These are phyloP conservation scores for Sphaerobolus stellatus DNA, from an alignment of 1,284 basidiomycete species.

Conservation along the genomic window DNA sequence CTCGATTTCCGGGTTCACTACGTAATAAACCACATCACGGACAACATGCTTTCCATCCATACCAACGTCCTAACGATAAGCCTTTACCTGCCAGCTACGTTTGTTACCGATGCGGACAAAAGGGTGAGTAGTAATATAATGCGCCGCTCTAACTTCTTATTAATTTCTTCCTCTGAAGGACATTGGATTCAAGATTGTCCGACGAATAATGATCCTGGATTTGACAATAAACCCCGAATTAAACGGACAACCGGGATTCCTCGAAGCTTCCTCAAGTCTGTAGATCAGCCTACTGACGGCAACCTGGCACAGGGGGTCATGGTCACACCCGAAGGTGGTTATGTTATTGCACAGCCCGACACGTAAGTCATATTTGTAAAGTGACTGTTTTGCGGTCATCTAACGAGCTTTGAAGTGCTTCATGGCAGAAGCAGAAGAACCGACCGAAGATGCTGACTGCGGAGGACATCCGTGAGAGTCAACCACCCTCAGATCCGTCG, in stretches of 20 bases:
- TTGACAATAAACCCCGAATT: slow-evolving; percentile 91
- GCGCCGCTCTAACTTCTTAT: slow-evolving; percentile 10
- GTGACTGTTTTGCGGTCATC: neutral
- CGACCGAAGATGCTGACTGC: slow-evolving; percentile 77
- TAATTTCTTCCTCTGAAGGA: slow-evolving; percentile 46
- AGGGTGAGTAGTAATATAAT: slow-evolving; percentile 61
- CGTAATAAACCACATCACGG: slow-evolving; percentile 13
- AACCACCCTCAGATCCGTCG: slow-evolving; percentile 70
- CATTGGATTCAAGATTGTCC: slow-evolving; percentile 99
- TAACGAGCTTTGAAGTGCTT: slow-evolving; percentile 50
- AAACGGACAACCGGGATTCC: slow-evolving; percentile 98
- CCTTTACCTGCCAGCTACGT: slow-evolving; percentile 92
- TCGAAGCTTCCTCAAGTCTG: slow-evolving; percentile 94
- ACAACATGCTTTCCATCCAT: slow-evolving; percentile 26
- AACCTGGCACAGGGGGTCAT: slow-evolving; percentile 84
- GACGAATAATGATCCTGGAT: slow-evolving; percentile 94
- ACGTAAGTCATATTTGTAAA: slow-evolving; percentile 54
- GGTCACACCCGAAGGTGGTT: slow-evolving; percentile 96
- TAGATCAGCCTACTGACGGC: slow-evolving; percentile 80
- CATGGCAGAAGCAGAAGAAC: slow-evolving; percentile 90
- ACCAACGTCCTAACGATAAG: slow-evolving; percentile 53
- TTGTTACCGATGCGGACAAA: slow-evolving; percentile 98
- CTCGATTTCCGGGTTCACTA: slow-evolving; percentile 18
- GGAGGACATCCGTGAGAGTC: slow-evolving; percentile 80
- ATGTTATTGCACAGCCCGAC: slow-evolving; percentile 93